A percentile compares a stretch with the other conserved stretches of the same genome.
Conservation (phyloP, 495 filamentous ascomycete genomes). For the Aspergillus incahuasiensis region DNA sequence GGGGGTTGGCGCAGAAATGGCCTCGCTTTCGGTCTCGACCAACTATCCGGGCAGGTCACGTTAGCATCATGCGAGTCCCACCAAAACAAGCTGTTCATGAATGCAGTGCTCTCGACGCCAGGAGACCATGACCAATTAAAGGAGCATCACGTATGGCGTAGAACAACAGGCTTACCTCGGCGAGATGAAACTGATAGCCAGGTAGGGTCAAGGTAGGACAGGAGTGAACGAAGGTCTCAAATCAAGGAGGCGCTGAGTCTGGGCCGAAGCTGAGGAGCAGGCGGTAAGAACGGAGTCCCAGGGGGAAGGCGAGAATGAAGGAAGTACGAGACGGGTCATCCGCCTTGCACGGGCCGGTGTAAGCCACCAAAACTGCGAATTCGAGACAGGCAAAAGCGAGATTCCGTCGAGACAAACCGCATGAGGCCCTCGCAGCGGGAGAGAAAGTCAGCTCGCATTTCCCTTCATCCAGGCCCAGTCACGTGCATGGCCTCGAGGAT, state of each 20-base stretch:
- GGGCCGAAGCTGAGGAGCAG: slow-evolving; percentile 31
- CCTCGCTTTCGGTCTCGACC: slow-evolving; percentile 7
- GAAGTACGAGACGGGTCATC: slow-evolving; percentile 33
- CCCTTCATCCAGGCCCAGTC: slow-evolving; percentile 19
- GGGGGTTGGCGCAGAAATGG: slow-evolving; percentile 11
- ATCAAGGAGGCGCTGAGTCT: slow-evolving; percentile 36
- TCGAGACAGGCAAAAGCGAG: slow-evolving; percentile 22
- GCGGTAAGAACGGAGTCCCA: slow-evolving; percentile 27
- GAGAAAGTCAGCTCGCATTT: slow-evolving; percentile 24
- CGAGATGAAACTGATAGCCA: slow-evolving; percentile 5
- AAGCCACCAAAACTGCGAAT: slow-evolving; percentile 27
- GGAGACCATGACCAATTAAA: neutral
- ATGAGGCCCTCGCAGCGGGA: slow-evolving; percentile 25
- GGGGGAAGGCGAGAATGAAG: slow-evolving; percentile 15
- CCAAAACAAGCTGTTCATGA: slow-evolving; percentile 6
- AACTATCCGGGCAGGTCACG: slow-evolving; percentile 20
- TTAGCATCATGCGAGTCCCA: slow-evolving; percentile 20
- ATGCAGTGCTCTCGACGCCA: neutral
- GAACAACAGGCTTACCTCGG: slow-evolving; percentile 12
- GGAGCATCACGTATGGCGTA: neutral
- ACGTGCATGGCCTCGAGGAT: slow-evolving; percentile 19
- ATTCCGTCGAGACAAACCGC: slow-evolving; percentile 24
- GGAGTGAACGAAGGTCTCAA: slow-evolving; percentile 17
- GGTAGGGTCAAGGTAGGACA: neutral
- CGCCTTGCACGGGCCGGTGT: slow-evolving; percentile 34